Base-by-base conservation (phyloP, 495 filamentous ascomycete genomes). In the Sordaria brevicollis region DNA sequence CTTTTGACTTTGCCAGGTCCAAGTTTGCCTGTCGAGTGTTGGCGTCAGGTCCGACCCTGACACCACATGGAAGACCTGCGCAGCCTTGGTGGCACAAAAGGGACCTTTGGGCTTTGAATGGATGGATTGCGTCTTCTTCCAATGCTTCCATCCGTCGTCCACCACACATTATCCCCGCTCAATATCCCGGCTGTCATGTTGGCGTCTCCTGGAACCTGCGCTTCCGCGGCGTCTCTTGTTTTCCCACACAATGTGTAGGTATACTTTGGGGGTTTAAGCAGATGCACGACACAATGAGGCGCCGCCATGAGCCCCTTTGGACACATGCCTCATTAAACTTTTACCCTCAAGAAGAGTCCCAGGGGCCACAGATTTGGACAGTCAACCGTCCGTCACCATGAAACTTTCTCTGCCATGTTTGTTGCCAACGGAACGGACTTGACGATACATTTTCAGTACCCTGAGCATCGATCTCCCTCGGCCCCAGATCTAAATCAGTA, bases 111-210 rank as follows among this genome's bases (percentile, higher is more conserved):
- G 65, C n/a, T 36, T 41, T 49, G 69, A 37, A 41, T 68, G 69
- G 33, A 66, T 73, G 71, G 49, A 68, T 74, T 71, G 67, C 36
- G 8, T 35, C 65, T 70, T 65, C 36, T 71, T 54, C 71, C 72
- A 71, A 76, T 76, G 72, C 74, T 72, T 69, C 43, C 67, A 71
- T 67, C 69, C 70, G 72, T 67, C 74, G 37, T 74, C 72, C 49
- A 49, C 67, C 73, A 76, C 31, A 57, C 70, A 74, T 25, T 62
- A 65, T 37, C 66, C 73, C 17, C 10, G 70, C 57, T 33, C 68
- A 75, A 73, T 76, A 70, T 71, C 73, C 62, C 69, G 71, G 29
- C 67, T 73, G 66, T 31, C 15, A 62, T 73, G 71, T 36, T 69
- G 66, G 69, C 68, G 69, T 71, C 71, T n/a, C n/a, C n/a, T 73